Base-by-base conservation (phyloP, 768 basidiomycete species). In the Lactarius sp. region DNA sequence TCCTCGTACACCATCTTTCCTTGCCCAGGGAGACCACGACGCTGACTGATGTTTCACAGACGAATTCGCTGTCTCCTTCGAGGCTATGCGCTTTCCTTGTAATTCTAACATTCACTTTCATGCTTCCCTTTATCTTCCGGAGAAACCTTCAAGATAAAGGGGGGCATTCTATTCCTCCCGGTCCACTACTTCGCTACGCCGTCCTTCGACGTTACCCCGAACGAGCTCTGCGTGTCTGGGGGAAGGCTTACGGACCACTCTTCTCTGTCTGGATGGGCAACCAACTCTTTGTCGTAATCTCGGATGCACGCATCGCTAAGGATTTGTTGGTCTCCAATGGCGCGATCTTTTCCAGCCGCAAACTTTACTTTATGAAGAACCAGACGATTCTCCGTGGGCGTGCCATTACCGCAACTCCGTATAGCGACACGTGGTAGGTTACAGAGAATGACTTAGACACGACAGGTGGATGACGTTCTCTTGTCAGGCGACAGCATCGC, bases 221-320 rank as follows among this genome's bases (percentile, higher is more conserved):
- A 69, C 72, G 77, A 33, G 74, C 73, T 1, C 72, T 81, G 16
- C 74, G 77, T 57, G 61, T 68, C 41, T 81, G 80, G 80, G 74
- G 76, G 1, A 75, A 76, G 60, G 74, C 75, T 59, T 81, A 74
- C 59, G 80, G 80, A 0, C 70, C 78, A 0, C 59, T 81, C 12
- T 80, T 76, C 65, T 80, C 80, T 7, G 62, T 81, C 56, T 78
- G 75, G 74, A 73, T 82, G 22, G 80, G 80, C 18, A 76, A 78
- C 62, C 80, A 80, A 63, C 76, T 80, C 20, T 78, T 80, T 66
- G 74, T 82, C 54, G 71, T 80, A 46, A 61, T 82, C 36, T 80
- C 79, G 5, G 79, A 80, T 65, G 75, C 79, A 6, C 70, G 72
- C 27, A 73, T 81, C 12, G 79, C 75, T 0, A 76, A 77, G 54